Conservation (phyloP, 2,329 filamentous ascomycete species). For the Penicillium sp. region DNA sequence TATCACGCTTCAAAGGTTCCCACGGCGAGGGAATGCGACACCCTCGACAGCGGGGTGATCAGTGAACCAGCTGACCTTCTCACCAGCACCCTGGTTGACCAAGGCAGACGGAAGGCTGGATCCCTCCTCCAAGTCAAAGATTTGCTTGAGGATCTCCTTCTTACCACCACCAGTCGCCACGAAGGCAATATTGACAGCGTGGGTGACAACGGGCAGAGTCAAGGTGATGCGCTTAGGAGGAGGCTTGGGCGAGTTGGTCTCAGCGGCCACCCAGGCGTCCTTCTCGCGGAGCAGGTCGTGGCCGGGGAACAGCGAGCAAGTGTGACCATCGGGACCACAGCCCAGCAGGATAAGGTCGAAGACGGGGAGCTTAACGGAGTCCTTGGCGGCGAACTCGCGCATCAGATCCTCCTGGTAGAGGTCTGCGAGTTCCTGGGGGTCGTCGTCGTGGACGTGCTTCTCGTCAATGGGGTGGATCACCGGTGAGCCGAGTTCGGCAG, state of each 20-base stretch:
- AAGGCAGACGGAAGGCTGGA: constrained; percentile 78
- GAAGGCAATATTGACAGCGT: constrained; percentile 84
- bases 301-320: constrained; percentile 91
- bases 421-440: constrained; percentile 90
- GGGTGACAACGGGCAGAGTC: constrained; percentile 85
- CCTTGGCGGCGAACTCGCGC: constrained; percentile 81
- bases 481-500: constrained; percentile 65
- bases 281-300: constrained; percentile 84
- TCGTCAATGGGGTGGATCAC: constrained; percentile 78
- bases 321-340: constrained; percentile 94
- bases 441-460: constrained; percentile 67
- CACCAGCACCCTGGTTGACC: constrained; percentile 80
- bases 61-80: constrained; percentile 94
- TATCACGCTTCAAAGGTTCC: constrained; percentile 54
- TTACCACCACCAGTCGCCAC: constrained; percentile 88
- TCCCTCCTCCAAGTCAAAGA: constrained; percentile 78
- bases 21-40: constrained; percentile 76
- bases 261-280: constrained; percentile 88
- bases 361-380: constrained; percentile 90
- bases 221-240: constrained; percentile 88
- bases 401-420: constrained; percentile 90
- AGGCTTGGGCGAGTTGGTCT: constrained; percentile 93
- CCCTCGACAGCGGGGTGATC: constrained; percentile 84
- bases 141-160: constrained; percentile 87
- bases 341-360: constrained; percentile 94